phyloP scores from a whole-genome alignment of 495 filamentous ascomycete species.

The Penicillium alfredii region DNA sequence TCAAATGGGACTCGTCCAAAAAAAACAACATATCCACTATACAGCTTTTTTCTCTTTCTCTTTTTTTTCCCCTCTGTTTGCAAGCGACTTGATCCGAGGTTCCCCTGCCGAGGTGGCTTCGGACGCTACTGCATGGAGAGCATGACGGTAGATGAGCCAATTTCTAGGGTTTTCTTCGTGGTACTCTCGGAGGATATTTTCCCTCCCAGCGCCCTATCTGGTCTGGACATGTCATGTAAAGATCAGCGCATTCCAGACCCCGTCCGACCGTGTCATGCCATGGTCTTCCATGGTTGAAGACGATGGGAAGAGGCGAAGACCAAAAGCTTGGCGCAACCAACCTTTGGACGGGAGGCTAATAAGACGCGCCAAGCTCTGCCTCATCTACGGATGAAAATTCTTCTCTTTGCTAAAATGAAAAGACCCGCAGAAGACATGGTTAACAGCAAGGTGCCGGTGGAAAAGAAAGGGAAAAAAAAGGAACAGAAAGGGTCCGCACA shows the following conservation, averaged over 20 bases:
- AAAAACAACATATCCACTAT: neutral
- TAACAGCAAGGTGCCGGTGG: no score
- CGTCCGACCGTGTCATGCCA: neutral
- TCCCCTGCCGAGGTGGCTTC: conserved; percentile 7
- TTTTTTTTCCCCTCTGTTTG: no score
- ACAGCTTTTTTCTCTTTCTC: no score
- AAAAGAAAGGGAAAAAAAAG: no score
- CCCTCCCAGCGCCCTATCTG: no score
- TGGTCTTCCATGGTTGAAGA: conserved; percentile 1
- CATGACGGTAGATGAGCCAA: conserved; percentile 11
- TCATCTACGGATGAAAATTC: no score
- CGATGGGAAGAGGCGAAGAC: conserved; percentile 3
- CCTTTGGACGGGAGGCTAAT: neutral
- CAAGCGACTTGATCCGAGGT: conserved; percentile 3
- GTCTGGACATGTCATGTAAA: conserved; percentile 11
- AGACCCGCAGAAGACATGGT: no score
- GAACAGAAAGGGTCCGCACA: no score
- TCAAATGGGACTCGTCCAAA: conserved; percentile 15
- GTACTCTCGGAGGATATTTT: no score
- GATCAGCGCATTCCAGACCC: conserved; percentile 11
- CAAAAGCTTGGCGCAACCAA: conserved; percentile 14
- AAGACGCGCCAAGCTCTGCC: conserved; percentile 8
- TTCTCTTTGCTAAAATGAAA: no score
- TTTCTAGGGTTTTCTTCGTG: no score
- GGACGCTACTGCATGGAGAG: conserved; percentile 10